phyloP scores from a whole-genome alignment of 345 rosid genomes.

The Citrus mangshanensis region DNA sequence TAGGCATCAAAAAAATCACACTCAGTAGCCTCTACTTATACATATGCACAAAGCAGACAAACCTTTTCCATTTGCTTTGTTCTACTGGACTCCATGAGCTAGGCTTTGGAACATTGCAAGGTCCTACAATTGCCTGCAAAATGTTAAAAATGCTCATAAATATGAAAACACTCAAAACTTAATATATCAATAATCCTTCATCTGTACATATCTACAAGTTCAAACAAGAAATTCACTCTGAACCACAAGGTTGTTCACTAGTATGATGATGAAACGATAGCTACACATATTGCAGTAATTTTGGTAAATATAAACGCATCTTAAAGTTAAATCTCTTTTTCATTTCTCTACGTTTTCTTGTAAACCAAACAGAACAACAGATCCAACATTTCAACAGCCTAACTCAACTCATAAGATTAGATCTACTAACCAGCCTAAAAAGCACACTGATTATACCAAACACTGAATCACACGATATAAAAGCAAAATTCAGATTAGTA shows the following conservation, averaged over 20 bases:
- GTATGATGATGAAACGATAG: not conserved
- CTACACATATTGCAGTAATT: not conserved
- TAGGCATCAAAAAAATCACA: not conserved
- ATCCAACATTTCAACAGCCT: slow-evolving; percentile 6
- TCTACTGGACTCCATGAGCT: slow-evolving; percentile 95
- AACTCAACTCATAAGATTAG: slow-evolving; percentile 8
- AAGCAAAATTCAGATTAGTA: not conserved
- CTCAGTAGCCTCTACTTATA: not conserved
- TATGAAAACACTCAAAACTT: not conserved
- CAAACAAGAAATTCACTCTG: not conserved
- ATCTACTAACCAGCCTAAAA: slow-evolving; percentile 21
- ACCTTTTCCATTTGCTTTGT: slow-evolving; percentile 98
- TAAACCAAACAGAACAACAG: not conserved
- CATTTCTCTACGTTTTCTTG: not conserved
- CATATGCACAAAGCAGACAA: slow-evolving; percentile 15
- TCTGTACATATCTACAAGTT: not conserved
- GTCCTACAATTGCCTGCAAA: slow-evolving; percentile 87
- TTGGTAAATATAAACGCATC: not conserved
- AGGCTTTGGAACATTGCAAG: slow-evolving; percentile 85
- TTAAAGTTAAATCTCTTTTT: not conserved
- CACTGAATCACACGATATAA: not conserved
- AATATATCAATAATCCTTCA: not conserved
- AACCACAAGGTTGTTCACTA: not conserved
- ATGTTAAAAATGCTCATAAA: not conserved
- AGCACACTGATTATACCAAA: not conserved